A percentile compares a stretch with the other conserved stretches of the same genome.
Conservation (phyloP, 202 grass and related monocot genomes). For the Zoysia matrella region DNA sequence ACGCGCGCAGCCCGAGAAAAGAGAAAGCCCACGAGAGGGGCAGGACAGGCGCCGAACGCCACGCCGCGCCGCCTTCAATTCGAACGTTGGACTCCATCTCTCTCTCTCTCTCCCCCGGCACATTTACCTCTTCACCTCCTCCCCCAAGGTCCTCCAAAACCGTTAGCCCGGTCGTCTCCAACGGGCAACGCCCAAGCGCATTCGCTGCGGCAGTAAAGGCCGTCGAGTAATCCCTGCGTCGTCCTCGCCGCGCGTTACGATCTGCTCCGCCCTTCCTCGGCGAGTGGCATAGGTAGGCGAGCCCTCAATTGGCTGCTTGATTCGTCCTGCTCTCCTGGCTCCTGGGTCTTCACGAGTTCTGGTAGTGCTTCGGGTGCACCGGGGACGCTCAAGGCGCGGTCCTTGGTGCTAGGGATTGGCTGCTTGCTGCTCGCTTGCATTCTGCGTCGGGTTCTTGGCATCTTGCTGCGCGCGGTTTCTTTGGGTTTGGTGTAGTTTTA, state of each 20-base stretch:
- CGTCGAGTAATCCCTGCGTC: background rate
- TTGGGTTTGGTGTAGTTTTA: background rate
- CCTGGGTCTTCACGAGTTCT: slow-evolving; percentile 7
- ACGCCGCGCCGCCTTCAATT: slow-evolving; percentile 33
- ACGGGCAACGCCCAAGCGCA: background rate
- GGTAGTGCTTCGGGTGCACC: slow-evolving; percentile 19
- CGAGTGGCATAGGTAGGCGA: slow-evolving; percentile 13
- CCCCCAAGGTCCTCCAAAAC: background rate
- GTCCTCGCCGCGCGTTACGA: background rate
- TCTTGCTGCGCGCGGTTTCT: background rate
- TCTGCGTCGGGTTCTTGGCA: background rate
- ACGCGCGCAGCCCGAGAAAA: background rate
- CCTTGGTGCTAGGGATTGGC: background rate
- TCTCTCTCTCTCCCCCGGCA: background rate
- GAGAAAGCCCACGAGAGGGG: background rate
- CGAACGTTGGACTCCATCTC: slow-evolving; percentile 26
- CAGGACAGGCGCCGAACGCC: background rate
- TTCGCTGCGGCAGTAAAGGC: background rate
- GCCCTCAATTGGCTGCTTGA: background rate
- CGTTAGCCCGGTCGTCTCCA: background rate
- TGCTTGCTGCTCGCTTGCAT: background rate
- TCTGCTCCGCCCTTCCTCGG: background rate
- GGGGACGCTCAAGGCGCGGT: background rate
- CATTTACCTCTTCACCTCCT: slow-evolving; percentile 5
- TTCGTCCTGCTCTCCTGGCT: slow-evolving; percentile 13